These are phyloP conservation scores for Amaranthus cruentus DNA, from an alignment of 148 eudicot genomes.

Conservation along the genomic window DNA sequence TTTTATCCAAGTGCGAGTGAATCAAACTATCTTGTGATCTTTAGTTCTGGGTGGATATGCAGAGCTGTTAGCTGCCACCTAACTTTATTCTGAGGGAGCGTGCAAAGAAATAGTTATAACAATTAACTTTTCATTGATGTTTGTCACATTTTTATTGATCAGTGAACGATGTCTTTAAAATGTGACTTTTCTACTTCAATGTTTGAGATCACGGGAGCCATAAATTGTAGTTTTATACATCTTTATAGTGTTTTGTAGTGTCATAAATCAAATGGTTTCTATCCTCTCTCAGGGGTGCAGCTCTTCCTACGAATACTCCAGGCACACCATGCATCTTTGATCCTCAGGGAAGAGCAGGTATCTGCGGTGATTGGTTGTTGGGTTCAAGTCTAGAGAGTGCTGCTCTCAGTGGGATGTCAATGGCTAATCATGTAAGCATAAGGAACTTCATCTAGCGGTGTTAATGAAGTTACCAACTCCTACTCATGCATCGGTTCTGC, in stretches of 20 bases:
- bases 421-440: constrained; percentile 72
- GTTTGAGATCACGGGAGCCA: not conserved
- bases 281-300: constrained; percentile 78
- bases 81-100: not conserved
- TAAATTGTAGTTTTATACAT: not conserved
- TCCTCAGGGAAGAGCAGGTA: constrained; percentile 92
- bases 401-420: constrained; percentile 89
- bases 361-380: constrained; percentile 97
- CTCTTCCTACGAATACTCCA: constrained; percentile 97
- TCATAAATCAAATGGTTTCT: not conserved
- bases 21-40: not conserved
- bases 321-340: constrained; percentile 88
- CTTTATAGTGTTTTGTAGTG: not conserved
- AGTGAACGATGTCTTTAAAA: not conserved
- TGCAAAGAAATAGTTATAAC: too few species aligned
- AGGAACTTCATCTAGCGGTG: not conserved
- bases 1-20: not conserved
- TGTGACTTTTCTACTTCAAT: not conserved
- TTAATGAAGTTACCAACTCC: not conserved
- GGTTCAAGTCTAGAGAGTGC: constrained; percentile 93
- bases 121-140: not conserved
- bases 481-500: not conserved
- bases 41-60: not conserved
- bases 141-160: not conserved
- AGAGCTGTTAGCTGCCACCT: not conserved